Percentiles rank a stretch among this genome's conserved stretches.
These are phyloP conservation scores for Chlorella sp. DNA, from an alignment of 139 green algal genomes.

Conservation along the genomic window DNA sequence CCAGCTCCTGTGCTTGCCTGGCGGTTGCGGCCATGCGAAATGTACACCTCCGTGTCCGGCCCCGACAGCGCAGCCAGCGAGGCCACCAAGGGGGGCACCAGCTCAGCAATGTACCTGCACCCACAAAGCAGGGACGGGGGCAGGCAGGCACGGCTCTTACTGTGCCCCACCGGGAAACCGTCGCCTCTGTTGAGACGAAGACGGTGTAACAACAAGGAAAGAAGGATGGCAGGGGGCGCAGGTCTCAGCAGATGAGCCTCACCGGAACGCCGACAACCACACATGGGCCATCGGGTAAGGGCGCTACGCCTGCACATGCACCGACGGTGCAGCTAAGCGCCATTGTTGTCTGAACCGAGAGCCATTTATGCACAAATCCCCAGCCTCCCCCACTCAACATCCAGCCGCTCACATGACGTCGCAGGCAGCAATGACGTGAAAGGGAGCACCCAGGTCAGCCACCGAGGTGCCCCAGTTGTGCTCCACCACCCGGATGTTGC, in stretches of 20 bases:
- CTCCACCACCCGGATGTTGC: slow-evolving; percentile 9
- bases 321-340: too few species aligned
- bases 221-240: background rate
- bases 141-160: background rate
- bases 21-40: slow-evolving; percentile 22
- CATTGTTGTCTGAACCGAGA: too few species aligned
- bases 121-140: background rate
- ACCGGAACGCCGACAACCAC: too few species aligned
- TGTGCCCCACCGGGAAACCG: background rate
- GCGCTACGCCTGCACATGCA: too few species aligned
- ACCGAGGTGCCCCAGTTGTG: background rate
- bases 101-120: slow-evolving; percentile 14
- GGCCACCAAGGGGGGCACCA: background rate
- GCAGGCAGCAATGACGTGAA: background rate
- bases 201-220: background rate
- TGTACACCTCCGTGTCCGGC: background rate
- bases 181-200: too few species aligned
- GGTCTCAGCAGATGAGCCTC: background rate
- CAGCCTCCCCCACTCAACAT: background rate
- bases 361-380: too few species aligned
- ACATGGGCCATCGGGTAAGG: too few species aligned
- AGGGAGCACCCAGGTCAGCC: background rate
- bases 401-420: background rate
- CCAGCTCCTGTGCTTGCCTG: background rate
- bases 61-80: slow-evolving; percentile 8